Base-by-base conservation (phyloP, 2,329 filamentous ascomycete genomes). In the Penicillium sp. region DNA sequence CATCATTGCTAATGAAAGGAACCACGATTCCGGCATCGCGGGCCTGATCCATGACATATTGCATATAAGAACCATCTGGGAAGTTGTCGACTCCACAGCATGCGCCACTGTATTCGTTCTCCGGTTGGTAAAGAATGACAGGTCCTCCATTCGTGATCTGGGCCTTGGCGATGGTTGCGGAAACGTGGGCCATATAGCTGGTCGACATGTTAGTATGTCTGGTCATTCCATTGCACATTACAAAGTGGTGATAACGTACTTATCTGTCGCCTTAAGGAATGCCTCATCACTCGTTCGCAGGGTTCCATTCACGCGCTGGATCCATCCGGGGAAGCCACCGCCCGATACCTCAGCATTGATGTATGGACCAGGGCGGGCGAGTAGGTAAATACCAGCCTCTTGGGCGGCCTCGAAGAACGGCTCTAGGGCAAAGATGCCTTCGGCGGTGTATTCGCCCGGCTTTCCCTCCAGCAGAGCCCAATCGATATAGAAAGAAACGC, bases 111-210 rank as follows among this genome's bases (percentile, higher is more conserved):
- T 92, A 91, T 65, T 93, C 89, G 54, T 93, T 95, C 65, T 95
- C 89, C 0, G 87, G 84, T 65, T 95, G 89, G 35, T 87, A 78
- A 1, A 92, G 72, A 52, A 95, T 88, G 7, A 95, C 78, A 0
- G 88, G 88, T 0, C 89, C 89, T 0, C 87, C 88, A 44, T 91
- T 88, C 1, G 87, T 92, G 61, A 95, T 91, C 60, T 93, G 88
- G 0, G 81, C 83, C 46, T 83, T 80, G 3, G 88, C 86, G 56
- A 95, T 84, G 8, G 84, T 81, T 11, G 76, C 75, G 22, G 79
- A 80, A 41, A 91, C 77, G 8, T 81, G 75, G 6, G 75, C 67
- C 55, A 82, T 77, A 56, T 89, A 88, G 54, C 78, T 80, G 46
- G 19, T 4, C 25, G 18, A 1, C 10, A 25, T 11, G 36, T 64